phyloP scores from a whole-genome alignment of 2,329 filamentous ascomycete species.

The Cladosporium velox region DNA sequence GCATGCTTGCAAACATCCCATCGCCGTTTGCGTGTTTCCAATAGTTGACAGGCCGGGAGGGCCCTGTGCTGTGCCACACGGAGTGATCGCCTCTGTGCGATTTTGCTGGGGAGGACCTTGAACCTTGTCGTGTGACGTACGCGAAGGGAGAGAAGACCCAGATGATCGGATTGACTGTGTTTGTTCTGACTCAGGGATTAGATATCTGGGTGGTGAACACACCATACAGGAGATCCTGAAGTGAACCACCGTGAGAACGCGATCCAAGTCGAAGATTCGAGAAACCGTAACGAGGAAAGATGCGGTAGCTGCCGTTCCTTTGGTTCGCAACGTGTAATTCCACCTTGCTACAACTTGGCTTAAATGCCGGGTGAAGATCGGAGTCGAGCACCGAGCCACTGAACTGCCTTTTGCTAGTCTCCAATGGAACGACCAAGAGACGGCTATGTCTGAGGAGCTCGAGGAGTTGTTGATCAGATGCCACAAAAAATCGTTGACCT shows the following conservation, averaged over 20 bases:
- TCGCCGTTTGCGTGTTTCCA: constrained; percentile 1
- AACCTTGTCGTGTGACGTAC: constrained; percentile 13
- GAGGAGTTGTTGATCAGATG: background rate
- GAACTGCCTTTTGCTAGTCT: constrained; percentile 2
- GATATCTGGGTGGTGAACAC: background rate
- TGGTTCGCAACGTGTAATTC: background rate
- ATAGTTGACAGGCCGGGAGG: constrained; percentile 13
- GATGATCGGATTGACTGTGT: background rate
- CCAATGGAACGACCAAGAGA: background rate
- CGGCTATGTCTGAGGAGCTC: background rate
- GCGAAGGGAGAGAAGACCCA: background rate
- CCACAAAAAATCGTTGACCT: background rate
- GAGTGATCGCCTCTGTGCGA: background rate
- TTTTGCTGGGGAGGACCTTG: background rate
- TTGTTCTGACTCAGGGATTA: background rate
- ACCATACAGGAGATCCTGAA: background rate
- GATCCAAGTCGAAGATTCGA: background rate
- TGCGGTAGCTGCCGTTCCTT: background rate
- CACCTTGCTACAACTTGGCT: background rate
- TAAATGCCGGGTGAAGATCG: background rate
- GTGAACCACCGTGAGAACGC: background rate
- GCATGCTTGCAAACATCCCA: background rate
- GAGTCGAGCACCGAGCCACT: background rate
- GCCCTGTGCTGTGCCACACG: constrained; percentile 5
- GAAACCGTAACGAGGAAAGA: background rate